Evolutionary conservation across 257 asterid genomes (phyloP), one percentile per base, ranked within the genome.

Genomic region (Fraxinus quadrangulata): DNA sequence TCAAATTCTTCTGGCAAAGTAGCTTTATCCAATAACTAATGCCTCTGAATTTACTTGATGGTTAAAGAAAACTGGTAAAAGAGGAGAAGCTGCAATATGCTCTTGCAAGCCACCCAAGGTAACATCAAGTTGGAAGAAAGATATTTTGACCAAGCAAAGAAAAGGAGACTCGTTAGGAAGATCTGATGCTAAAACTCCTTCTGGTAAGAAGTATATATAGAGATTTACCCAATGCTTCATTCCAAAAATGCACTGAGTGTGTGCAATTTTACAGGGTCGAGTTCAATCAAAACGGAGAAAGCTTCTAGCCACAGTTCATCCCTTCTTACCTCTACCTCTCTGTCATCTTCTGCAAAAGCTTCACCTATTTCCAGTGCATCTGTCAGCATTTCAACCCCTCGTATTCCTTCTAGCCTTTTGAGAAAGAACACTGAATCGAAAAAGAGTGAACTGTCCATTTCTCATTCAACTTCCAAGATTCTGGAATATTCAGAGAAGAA

Each of bases 71-170:
- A 67, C 54, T 51, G 17, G 51, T 24, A 67, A 72, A 70, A 72
- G 77, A 24, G 78, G 72, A 30, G 78, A 65, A 11, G 76, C 70
- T n/a, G 24, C 8, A 17, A 19, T 72, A 28, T 73, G 65, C 51
- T 68, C 80, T 36, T 81, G 76, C 39, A 90, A 81, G 84, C 84
- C 82, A 78, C 82, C 85, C 5, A 86, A 75, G 74, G 74, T 69
- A 45, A 42, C 1, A 11, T 69, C 81, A 5, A 33, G 79, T 13
- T 28, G 70, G 61, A 68, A 30, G 30, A 72, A 7, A 28, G 75
- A 69, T 65, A 30, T 36, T 6, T 71, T 69, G 6, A 37, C 81
- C 28, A 85, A 82, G 75, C 77, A 71, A 21, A 39, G 59, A 49
- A 81, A 39, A 61, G 75, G 40, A 34, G 74, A 77, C 36, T 26